Percentiles rank a stretch among this genome's conserved stretches.
Evolutionary conservation across 257 asterid genomes (phyloP).

Genomic region (Mentha longifolia): DNA sequence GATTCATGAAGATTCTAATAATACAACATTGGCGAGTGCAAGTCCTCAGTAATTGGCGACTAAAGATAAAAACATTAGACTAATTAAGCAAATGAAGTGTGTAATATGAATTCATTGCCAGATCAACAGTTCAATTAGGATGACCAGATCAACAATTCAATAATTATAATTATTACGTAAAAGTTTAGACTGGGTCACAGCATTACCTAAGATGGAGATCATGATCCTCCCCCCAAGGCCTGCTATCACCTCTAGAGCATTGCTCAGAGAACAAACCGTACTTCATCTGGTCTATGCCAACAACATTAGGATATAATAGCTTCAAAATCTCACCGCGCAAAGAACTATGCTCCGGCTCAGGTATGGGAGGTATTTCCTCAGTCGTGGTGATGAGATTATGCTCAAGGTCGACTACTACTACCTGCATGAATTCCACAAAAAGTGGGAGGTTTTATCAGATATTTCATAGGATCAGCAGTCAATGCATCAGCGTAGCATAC

Average conservation of each 20-base stretch:
- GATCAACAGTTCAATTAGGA: slow-evolving; percentile 12
- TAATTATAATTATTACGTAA: slow-evolving; percentile 22
- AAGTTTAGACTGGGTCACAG: slow-evolving; percentile 32
- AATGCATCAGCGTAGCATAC: neutral
- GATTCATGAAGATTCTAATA: no score
- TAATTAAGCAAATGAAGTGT: neutral
- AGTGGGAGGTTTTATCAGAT: slow-evolving; percentile 4
- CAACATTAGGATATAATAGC: slow-evolving; percentile 79
- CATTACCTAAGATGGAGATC: slow-evolving; percentile 80
- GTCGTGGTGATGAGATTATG: slow-evolving; percentile 82
- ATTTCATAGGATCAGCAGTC: slow-evolving; percentile 21
- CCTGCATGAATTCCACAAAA: slow-evolving; percentile 53
- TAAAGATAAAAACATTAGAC: neutral
- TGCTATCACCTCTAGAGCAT: slow-evolving; percentile 55
- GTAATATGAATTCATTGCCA: no score
- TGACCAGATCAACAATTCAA: slow-evolving; percentile 30
- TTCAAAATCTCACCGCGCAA: slow-evolving; percentile 76
- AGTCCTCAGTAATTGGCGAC: no score
- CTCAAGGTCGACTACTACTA: slow-evolving; percentile 91
- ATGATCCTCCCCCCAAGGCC: slow-evolving; percentile 89
- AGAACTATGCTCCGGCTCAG: slow-evolving; percentile 82
- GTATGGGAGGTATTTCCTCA: slow-evolving; percentile 88
- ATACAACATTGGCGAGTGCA: no score
- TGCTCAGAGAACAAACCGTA: slow-evolving; percentile 50
- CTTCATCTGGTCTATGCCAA: slow-evolving; percentile 85